Percentiles rank a stretch among this genome's conserved stretches.
Evolutionary conservation across 345 rosid species (phyloP).

Genomic region (Mallotus nudiflorus): DNA sequence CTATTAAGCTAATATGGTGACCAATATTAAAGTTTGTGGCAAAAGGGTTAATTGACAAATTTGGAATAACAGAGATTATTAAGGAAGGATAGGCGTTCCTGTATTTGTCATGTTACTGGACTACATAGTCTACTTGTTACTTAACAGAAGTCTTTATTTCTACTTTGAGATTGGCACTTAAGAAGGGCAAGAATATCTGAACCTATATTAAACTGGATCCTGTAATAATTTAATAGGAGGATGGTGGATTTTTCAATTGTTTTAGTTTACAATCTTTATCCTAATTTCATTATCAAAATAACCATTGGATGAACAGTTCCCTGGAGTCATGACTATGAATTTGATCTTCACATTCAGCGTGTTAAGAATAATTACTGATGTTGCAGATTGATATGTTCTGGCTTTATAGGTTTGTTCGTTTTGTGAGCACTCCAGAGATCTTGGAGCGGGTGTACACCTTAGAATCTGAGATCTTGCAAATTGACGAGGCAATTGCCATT

Average conservation of each 20-base stretch:
- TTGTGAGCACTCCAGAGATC: constrained; percentile 92
- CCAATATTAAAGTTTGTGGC: neutral
- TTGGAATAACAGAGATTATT: neutral
- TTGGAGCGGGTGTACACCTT: constrained; percentile 72
- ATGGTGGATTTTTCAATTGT: neutral
- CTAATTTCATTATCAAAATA: neutral
- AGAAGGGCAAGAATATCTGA: neutral
- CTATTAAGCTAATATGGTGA: neutral
- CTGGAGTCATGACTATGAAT: neutral
- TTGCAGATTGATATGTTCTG: constrained; percentile 18
- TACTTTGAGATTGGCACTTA: neutral
- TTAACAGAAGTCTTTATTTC: neutral
- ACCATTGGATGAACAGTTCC: neutral
- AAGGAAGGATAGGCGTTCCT: neutral
- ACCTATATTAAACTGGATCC: neutral
- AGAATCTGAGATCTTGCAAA: constrained; percentile 94
- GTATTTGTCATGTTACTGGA: neutral
- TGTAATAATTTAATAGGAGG: neutral
- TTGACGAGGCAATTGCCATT: constrained; percentile 78
- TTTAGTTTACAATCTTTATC: neutral
- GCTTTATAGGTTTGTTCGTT: constrained; percentile 87
- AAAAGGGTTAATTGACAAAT: neutral
- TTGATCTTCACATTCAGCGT: neutral
- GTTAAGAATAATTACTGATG: too few relatives aligned
- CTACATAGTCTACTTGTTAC: neutral